Evolutionary conservation across 495 filamentous ascomycete species (phyloP).

Genomic region (Penicillium simplicissimum): DNA sequence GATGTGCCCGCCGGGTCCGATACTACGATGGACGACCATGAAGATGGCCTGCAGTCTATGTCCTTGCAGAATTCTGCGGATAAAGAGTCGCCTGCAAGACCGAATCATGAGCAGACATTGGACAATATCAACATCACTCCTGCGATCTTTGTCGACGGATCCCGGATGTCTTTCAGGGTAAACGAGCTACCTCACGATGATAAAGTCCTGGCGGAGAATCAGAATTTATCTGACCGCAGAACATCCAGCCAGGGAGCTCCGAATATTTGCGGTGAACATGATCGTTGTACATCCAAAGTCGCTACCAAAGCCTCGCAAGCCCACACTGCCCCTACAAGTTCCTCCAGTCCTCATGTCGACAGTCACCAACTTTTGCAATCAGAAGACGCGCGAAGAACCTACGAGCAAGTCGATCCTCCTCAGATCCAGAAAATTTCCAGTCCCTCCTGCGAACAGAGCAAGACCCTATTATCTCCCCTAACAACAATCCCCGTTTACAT

Average conservation of each 20-base stretch:
- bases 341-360: background rate
- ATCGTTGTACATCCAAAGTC: background rate
- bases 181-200: background rate
- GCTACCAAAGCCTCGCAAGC: background rate
- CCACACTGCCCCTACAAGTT: too few relatives aligned
- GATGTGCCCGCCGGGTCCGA: background rate
- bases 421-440: background rate
- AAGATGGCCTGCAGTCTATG: background rate
- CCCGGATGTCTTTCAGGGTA: background rate
- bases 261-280: background rate
- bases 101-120: background rate
- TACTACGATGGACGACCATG: background rate
- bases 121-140: conserved; percentile 1
- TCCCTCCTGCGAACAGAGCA: background rate
- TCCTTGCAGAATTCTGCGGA: background rate
- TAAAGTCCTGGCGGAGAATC: conserved; percentile 27
- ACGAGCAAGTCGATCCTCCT: background rate
- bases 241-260: conserved; percentile 7
- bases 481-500: conserved; percentile 32
- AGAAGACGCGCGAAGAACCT: background rate
- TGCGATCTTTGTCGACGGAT: conserved; percentile 30
- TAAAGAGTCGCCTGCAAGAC: background rate
- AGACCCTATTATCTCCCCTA: conserved; percentile 23
- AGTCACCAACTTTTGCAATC: background rate
- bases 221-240: conserved; percentile 29